phyloP scores from a whole-genome alignment of 2,329 filamentous ascomycete genomes.

The Monilinia fructigena region DNA sequence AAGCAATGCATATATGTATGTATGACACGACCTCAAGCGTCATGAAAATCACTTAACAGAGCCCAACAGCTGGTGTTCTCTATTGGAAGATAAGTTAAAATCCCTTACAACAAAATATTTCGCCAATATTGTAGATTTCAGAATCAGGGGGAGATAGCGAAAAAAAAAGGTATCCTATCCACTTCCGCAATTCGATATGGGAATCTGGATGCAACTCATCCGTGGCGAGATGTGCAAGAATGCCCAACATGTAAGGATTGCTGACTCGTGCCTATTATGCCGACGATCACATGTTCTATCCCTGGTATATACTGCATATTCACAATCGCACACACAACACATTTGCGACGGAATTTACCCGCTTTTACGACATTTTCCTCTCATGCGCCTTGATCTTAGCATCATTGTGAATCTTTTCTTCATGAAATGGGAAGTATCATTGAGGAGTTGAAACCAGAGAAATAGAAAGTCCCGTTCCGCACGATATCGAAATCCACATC shows the following conservation, averaged over 20 bases:
- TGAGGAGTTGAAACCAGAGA: not conserved
- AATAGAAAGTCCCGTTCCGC: not conserved
- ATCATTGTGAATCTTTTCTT: not conserved
- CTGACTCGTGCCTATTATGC: slow-evolving; percentile 17
- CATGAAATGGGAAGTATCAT: slow-evolving; percentile 1
- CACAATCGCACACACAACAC: not conserved
- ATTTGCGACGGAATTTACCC: not conserved
- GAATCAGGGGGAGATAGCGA: slow-evolving; percentile 13
- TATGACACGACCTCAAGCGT: slow-evolving; percentile 7
- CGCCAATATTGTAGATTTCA: slow-evolving; percentile 11
- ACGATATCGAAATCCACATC: not conserved
- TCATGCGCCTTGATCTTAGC: not conserved
- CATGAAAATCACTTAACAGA: not conserved
- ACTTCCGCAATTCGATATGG: slow-evolving; percentile 12
- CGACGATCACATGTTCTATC: slow-evolving; percentile 17
- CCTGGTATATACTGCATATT: not conserved
- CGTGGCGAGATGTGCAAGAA: slow-evolving; percentile 7
- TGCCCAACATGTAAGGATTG: slow-evolving; percentile 17
- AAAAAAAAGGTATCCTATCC: not conserved
- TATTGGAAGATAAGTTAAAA: not conserved
- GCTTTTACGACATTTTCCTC: not conserved
- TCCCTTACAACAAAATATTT: not conserved
- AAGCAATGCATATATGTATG: slow-evolving; percentile 10
- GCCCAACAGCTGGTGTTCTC: not conserved
- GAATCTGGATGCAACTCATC: slow-evolving; percentile 16